Conservation (phyloP, 140 eudicot species). For the Artemisia princeps region DNA sequence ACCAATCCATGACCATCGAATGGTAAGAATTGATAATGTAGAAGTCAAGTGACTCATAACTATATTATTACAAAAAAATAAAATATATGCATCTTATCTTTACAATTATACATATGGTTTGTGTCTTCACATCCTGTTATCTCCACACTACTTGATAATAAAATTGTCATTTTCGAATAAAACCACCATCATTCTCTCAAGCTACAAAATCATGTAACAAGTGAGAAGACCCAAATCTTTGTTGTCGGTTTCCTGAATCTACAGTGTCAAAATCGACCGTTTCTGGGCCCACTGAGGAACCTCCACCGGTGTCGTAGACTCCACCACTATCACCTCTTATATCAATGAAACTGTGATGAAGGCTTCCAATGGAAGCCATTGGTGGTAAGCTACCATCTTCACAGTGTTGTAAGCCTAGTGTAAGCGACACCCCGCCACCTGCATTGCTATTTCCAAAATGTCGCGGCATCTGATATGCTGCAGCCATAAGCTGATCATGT, state of each 20-base stretch:
- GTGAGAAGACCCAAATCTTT: slow-evolving; percentile 51
- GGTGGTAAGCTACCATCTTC: slow-evolving; percentile 47
- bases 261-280: slow-evolving; percentile 45
- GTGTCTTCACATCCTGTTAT: slow-evolving; percentile 10
- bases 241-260: slow-evolving; percentile 54
- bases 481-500: slow-evolving; percentile 40
- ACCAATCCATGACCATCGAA: slow-evolving; percentile 21
- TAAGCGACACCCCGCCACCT: slow-evolving; percentile 57
- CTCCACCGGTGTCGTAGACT: slow-evolving; percentile 25
- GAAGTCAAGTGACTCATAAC: slow-evolving; percentile 8
- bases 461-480: slow-evolving; percentile 48
- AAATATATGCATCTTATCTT: slow-evolving; percentile 39
- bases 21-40: slow-evolving; percentile 20
- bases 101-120: slow-evolving; percentile 37
- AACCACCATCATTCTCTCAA: slow-evolving; percentile 28
- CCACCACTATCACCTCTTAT: slow-evolving; percentile 30
- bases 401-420: slow-evolving; percentile 61
- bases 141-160: slow-evolving; percentile 22
- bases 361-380: slow-evolving; percentile 33
- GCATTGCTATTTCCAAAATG: slow-evolving; percentile 41
- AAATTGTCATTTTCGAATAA: slow-evolving; percentile 21
- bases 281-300: slow-evolving; percentile 39
- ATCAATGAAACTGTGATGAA: slow-evolving; percentile 31
- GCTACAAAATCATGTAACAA: slow-evolving; percentile 71
- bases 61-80: slow-evolving; percentile 17